Evolutionary conservation across 148 eudicot species (phyloP), one percentile per base, ranked within the genome.

Genomic region (Hydrangea macrophylla): DNA sequence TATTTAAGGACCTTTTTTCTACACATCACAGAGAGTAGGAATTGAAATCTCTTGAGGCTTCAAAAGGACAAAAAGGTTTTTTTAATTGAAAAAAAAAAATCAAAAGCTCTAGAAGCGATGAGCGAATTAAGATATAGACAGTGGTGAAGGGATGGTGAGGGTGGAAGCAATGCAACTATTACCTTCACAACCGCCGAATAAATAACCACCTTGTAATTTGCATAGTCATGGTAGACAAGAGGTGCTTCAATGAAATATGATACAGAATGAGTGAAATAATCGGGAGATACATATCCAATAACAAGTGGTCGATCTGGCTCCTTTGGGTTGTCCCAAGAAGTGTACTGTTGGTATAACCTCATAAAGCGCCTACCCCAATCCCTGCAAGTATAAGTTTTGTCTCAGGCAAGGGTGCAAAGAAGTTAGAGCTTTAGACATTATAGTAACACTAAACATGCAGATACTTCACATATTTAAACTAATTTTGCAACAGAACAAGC

Each of bases 181-280:
- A 94, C 99, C 99, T 94, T 94, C 64, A 94, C 97, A 63, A 94
- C 99, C 12, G 91, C 97, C 44, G 99, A 94, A 76, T 94, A 94
- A 66, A 94, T 81, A 17, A 94, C 89, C 67, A 94, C 99, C 84
- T 86, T 90, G 80, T 74, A 88, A 68, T 80, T 86, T 60, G 75
- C 62, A 74, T 82, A 84, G 76, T 90, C 91, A 83, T 94, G 99
- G 70, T 85, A 87, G 32, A 79, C 76, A 24, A 94, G 82, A 39
- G 99, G 99, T 32, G 97, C 99, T 80, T 94, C 99, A 62, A 94
- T 77, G 74, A 94, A 94, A 70, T 94, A 94, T 60, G 99, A 94
- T 54, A 94, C 99, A 60, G 99, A 94, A 74, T 94, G 99, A 73
- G 99, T 94, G 78, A 94, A 94, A 80, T 86, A 94, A 84, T 94